Percentiles rank a stretch among this genome's conserved stretches.
Conservation (phyloP, 176 grass and related monocot species). For the Ensete glaucum region DNA sequence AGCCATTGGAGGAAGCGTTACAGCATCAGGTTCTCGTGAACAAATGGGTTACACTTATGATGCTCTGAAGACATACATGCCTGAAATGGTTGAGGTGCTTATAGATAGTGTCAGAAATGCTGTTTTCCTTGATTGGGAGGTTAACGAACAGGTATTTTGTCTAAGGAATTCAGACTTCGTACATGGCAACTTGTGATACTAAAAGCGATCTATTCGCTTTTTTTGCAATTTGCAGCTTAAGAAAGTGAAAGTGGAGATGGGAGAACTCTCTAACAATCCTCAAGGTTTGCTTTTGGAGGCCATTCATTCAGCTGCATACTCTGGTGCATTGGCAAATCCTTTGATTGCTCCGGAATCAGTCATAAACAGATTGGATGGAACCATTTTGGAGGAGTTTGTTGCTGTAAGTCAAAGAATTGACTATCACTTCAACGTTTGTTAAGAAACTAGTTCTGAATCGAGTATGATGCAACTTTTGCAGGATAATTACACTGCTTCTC, state of each 20-base stretch:
- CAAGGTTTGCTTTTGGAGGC: conserved; percentile 81
- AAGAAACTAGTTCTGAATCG: background rate
- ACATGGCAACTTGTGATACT: conserved; percentile 10
- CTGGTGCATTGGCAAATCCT: conserved; percentile 85
- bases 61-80: conserved; percentile 76
- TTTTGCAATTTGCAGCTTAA: conserved; percentile 37
- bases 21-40: conserved; percentile 63
- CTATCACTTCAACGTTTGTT: background rate
- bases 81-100: conserved; percentile 95
- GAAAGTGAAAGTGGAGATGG: conserved; percentile 53
- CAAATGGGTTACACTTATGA: conserved; percentile 78
- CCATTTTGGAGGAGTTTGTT: conserved; percentile 63
- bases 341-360: conserved; percentile 58
- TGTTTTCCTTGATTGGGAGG: conserved; percentile 87
- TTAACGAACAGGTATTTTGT: conserved; percentile 73
- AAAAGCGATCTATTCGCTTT: conserved; percentile 10
- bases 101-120: conserved; percentile 74
- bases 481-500: conserved; percentile 63
- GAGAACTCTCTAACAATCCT: conserved; percentile 49
- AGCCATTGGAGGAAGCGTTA: conserved; percentile 63
- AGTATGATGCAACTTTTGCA: conserved; percentile 32
- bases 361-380: conserved; percentile 50
- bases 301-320: conserved; percentile 83
- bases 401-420: conserved; percentile 28
- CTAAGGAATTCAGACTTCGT: conserved; percentile 1